Conservation (phyloP, 331 rosid species). For the Cucumis variabilis region DNA sequence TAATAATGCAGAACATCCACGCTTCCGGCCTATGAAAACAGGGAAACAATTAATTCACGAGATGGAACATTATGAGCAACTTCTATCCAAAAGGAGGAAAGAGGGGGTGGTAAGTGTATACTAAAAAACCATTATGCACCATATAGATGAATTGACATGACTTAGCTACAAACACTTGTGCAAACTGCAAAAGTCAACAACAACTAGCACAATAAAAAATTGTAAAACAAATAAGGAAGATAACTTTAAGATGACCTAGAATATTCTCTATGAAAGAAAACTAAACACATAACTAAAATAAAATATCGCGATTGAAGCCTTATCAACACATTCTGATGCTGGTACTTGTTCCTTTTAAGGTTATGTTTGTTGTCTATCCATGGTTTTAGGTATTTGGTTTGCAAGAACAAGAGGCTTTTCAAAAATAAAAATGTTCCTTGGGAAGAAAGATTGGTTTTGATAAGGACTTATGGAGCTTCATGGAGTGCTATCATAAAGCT, state of each 20-base stretch:
- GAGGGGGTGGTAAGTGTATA: neutral
- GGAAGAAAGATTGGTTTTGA: neutral
- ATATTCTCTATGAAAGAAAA: conserved; percentile 10
- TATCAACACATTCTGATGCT: conserved; percentile 4
- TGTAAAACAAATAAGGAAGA: neutral
- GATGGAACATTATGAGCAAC: conserved; percentile 15
- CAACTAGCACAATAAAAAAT: neutral
- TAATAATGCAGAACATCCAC: conserved; percentile 76
- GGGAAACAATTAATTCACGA: conserved; percentile 29
- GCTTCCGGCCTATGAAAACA: conserved; percentile 61
- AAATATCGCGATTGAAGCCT: neutral
- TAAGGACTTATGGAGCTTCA: neutral
- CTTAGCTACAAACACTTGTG: neutral
- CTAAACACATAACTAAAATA: neutral
- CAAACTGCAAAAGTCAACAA: conserved; percentile 13
- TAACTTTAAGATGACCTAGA: neutral
- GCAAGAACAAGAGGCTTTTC: neutral
- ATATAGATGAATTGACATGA: neutral
- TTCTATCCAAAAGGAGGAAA: neutral
- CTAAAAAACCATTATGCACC: conserved; percentile 6
- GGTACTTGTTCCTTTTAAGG: neutral
- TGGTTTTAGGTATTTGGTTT: neutral
- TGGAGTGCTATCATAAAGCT: neutral
- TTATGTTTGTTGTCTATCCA: neutral
- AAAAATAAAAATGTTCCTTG: neutral